Percentiles rank a stretch among this genome's conserved stretches.
phyloP scores from a whole-genome alignment of 2,329 filamentous ascomycete genomes.

The Penicillium sp. region DNA sequence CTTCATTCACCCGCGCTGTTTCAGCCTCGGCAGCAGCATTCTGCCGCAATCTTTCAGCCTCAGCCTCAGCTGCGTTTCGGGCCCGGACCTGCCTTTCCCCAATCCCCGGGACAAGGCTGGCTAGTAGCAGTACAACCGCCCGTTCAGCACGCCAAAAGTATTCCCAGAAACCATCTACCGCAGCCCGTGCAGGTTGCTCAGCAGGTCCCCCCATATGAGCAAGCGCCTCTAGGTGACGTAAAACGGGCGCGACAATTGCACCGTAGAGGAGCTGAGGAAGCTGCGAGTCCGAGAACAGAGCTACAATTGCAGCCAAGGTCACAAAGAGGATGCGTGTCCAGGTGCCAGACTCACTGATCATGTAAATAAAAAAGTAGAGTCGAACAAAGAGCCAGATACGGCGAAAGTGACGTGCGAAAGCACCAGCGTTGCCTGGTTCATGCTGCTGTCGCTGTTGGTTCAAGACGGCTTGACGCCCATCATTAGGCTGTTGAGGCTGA shows the following conservation, averaged over 20 bases:
- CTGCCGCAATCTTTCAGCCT: constrained; percentile 21
- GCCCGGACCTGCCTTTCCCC: constrained; percentile 62
- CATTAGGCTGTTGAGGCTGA: neutral
- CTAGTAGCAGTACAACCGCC: constrained; percentile 61
- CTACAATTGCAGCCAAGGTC: constrained; percentile 35
- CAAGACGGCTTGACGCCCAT: constrained; percentile 33
- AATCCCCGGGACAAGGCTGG: constrained; percentile 62
- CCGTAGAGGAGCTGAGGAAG: constrained; percentile 36
- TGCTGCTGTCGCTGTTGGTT: constrained; percentile 26
- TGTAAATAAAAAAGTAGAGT: constrained; percentile 59
- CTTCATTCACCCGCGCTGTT: constrained; percentile 5
- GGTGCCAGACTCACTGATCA: constrained; percentile 53
- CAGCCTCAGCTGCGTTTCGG: constrained; percentile 52
- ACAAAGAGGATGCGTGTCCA: constrained; percentile 46
- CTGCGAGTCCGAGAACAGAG: constrained; percentile 44
- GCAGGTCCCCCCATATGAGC: constrained; percentile 31
- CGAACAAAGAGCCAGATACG: constrained; percentile 60
- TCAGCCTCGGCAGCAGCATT: constrained; percentile 13
- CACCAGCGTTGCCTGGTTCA: constrained; percentile 31
- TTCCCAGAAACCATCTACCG: neutral
- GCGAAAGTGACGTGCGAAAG: constrained; percentile 40
- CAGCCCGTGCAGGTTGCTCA: constrained; percentile 13
- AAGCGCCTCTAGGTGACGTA: constrained; percentile 47
- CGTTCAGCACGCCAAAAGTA: constrained; percentile 52
- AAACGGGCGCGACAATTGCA: constrained; percentile 40